Evolutionary conservation across 148 eudicot species (phyloP), one percentile per base, ranked within the genome.

Genomic region (Chenopodium album): DNA sequence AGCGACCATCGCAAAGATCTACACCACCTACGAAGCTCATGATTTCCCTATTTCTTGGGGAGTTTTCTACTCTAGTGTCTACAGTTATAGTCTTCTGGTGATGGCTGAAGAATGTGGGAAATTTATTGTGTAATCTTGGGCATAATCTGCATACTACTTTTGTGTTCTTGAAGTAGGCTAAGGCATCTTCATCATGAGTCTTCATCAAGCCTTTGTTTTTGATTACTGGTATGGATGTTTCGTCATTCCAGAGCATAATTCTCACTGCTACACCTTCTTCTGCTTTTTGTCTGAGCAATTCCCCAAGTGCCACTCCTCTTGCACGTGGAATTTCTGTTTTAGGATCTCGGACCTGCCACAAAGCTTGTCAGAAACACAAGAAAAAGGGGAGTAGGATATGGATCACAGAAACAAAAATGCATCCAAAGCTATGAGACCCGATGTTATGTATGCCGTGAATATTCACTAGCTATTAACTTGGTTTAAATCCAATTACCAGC

Each of bases 261-360:
- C 95, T 91, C 65, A 94, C 95, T 34, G 94, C 94, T 7, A 94
- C 99, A 26, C 94, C 97, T 90, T 96, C 98, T 74, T 88, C 95
- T 47, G 98, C 94, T 81, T 94, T 94, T 56, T 87, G 87, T 80
- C 87, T 94, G 77, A 92, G 79, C 78, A 92, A 72, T n/a, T 92
- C 92, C 7, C 98, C 94, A 1, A 96, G 86, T 65, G 87, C 86
- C 69, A 94, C 90, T 77, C 98, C 97, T 76, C 67, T 74, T 52
- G 95, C 97, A 17, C 86, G 97, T 65, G 91, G 94, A 37, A 90
- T 88, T 50, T 89, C 87, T 63, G 90, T 91, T 76, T 88, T 78
- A 17, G 90, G 71, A 81, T 93, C 92, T 23, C 93, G 89, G 50
- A 93, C 94, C 93, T 93, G 87, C 70, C 67, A 73, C 28, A 76